phyloP scores from a whole-genome alignment of 2,329 filamentous ascomycete species.

The Verticillium zaregamsianum region DNA sequence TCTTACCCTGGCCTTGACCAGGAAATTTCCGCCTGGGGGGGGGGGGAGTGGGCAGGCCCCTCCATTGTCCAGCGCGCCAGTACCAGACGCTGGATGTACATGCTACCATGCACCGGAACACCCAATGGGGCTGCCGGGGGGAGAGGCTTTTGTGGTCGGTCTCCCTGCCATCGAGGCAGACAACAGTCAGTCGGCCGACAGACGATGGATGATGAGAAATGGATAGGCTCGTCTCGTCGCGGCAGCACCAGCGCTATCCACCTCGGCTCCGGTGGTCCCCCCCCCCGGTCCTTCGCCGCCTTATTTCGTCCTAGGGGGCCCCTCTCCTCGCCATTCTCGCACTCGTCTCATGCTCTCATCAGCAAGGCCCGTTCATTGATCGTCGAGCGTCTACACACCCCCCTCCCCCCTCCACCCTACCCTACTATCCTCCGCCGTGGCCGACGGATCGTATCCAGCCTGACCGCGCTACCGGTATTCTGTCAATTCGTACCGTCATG shows the following conservation, averaged over 20 bases:
- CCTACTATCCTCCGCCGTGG: not conserved
- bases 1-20: not conserved
- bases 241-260: not conserved
- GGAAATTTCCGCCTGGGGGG: not conserved
- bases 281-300: conserved; percentile 1
- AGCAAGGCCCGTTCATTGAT: not conserved
- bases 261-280: not conserved
- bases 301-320: conserved; percentile 1
- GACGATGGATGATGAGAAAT: not conserved
- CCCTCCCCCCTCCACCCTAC: not conserved
- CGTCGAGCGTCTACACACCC: not conserved
- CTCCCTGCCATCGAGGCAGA: not conserved
- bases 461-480: not conserved
- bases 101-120: not conserved
- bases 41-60: no score
- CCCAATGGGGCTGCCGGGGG: not conserved
- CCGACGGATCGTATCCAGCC: not conserved
- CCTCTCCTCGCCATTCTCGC: not conserved
- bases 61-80: not conserved
- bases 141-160: not conserved
- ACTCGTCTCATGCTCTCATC: not conserved
- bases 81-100: not conserved
- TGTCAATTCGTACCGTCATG: not conserved
- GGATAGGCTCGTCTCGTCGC: not conserved
- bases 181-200: not conserved